Conservation (phyloP, 2,329 filamentous ascomycete species). For the Hortaea werneckii region DNA sequence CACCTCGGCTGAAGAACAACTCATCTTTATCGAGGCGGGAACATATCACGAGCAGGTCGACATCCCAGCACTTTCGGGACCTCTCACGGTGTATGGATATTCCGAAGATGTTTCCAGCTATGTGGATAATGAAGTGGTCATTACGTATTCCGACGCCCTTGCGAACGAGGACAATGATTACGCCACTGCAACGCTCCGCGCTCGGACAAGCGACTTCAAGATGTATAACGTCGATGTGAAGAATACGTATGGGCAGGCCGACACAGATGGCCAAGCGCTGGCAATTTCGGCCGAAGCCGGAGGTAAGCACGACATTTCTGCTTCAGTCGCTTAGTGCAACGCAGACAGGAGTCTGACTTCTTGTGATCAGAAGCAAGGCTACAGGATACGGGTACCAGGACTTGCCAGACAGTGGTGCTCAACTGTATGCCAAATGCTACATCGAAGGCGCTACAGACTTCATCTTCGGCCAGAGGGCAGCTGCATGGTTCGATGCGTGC, state of each 20-base stretch:
- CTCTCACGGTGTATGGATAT: constrained; percentile 49
- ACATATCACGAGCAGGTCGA: constrained; percentile 54
- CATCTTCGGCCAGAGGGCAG: constrained; percentile 46
- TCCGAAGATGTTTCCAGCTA: constrained; percentile 46
- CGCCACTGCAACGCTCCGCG: constrained; percentile 41
- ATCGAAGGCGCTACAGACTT: constrained; percentile 52
- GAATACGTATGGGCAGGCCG: constrained; percentile 34
- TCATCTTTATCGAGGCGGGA: constrained; percentile 53
- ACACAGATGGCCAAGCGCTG: constrained; percentile 39
- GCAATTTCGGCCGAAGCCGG: constrained; percentile 43
- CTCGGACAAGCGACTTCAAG: constrained; percentile 41
- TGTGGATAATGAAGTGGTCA: constrained; percentile 47
- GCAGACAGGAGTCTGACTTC: background rate
- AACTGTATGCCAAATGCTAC: constrained; percentile 46
- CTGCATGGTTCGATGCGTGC: constrained; percentile 42
- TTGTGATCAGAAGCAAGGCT: constrained; percentile 37
- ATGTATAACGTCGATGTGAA: constrained; percentile 54
- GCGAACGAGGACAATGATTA: constrained; percentile 44
- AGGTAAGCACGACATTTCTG: constrained; percentile 9
- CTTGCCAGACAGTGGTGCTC: constrained; percentile 41
- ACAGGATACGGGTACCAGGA: constrained; percentile 48
- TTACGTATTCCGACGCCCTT: constrained; percentile 39
- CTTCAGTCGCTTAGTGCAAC: background rate
- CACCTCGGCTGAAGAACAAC: constrained; percentile 39
- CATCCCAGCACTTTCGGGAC: constrained; percentile 38